A percentile compares a stretch with the other conserved stretches of the same genome.
These are phyloP conservation scores for Blastocrithidia nonstop DNA, from an alignment of 208 protist genomes.

Conservation along the genomic window DNA sequence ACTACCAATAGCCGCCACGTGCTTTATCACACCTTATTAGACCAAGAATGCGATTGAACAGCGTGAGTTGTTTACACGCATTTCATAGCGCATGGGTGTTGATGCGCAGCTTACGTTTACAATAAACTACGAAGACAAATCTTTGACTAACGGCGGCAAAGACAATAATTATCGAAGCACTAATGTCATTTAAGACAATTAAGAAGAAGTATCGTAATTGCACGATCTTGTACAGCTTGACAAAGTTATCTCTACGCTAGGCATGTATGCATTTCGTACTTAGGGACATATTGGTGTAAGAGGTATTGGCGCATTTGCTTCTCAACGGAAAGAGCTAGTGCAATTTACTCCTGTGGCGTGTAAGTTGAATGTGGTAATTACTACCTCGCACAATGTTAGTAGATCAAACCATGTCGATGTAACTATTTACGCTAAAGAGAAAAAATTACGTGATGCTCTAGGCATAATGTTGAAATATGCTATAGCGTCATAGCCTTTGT, in stretches of 20 bases:
- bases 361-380: constrained; percentile 9
- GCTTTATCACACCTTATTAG: constrained; percentile 54
- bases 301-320: constrained; percentile 46
- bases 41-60: constrained; percentile 17
- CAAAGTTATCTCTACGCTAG: too few relatives aligned
- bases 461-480: background rate
- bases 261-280: too few relatives aligned
- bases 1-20: constrained; percentile 36
- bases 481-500: background rate
- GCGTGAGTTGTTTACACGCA: constrained; percentile 16
- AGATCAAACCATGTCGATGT: background rate
- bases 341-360: constrained; percentile 42
- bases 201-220: too few relatives aligned
- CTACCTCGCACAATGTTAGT: background rate
- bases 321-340: constrained; percentile 34
- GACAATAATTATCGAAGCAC: too few relatives aligned
- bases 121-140: too few relatives aligned
- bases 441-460: background rate
- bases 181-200: too few relatives aligned
- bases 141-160: too few relatives aligned
- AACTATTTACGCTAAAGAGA: background rate
- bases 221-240: too few relatives aligned
- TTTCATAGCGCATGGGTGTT: constrained; percentile 11
- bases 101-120: too few relatives aligned
- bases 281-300: constrained; percentile 8